These are phyloP conservation scores for Breviolum minutum DNA, from an alignment of 73 alveolate genomes.

Conservation along the genomic window DNA sequence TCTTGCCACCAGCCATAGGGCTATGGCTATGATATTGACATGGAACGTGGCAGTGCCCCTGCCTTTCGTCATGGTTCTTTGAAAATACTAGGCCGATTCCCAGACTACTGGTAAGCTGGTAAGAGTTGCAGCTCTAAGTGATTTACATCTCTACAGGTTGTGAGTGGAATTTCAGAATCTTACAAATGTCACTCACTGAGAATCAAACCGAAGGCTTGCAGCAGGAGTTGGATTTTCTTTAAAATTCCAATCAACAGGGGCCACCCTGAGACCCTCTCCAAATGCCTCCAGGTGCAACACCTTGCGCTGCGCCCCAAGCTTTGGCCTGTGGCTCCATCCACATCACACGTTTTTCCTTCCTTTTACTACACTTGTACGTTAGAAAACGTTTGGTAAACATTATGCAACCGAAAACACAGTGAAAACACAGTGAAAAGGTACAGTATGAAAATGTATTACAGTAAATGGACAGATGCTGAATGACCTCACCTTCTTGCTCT, in stretches of 20 bases:
- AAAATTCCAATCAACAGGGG: no score
- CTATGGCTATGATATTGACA: neutral
- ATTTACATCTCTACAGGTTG: no score
- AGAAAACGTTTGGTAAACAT: no score
- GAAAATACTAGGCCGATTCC: neutral
- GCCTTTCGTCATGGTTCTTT: neutral
- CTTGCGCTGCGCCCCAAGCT: constrained; percentile 75
- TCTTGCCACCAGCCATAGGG: neutral
- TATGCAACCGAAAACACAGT: no score
- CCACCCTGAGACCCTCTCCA: no score
- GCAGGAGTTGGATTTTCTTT: neutral
- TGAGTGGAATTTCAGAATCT: no score
- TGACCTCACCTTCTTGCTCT: constrained; percentile 55
- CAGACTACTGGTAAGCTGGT: neutral
- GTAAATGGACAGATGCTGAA: neutral
- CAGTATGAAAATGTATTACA: no score
- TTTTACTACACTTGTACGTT: no score
- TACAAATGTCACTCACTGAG: no score
- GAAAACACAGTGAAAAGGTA: no score
- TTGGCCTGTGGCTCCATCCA: neutral
- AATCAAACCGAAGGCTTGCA: no score
- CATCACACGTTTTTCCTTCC: neutral
- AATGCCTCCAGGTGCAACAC: constrained; percentile 26
- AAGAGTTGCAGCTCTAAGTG: no score
- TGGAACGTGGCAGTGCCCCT: neutral